A percentile compares a stretch with the other conserved stretches of the same genome.
phyloP scores from a whole-genome alignment of 2,329 filamentous ascomycete genomes.

The Akanthomyces dipterigenus region DNA sequence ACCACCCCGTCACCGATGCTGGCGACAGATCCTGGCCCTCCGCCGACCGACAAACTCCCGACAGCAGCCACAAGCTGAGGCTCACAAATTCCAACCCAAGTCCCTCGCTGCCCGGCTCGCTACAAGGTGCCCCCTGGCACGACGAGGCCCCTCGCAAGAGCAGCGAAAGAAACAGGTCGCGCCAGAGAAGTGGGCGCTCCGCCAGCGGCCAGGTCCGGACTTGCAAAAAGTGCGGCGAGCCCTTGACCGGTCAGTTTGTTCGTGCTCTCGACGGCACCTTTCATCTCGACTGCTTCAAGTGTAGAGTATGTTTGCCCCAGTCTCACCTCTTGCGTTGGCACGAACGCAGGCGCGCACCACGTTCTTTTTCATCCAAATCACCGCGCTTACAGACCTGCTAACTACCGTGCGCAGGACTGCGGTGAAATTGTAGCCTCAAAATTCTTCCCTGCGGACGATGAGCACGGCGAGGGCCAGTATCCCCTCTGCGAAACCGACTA shows the following conservation, averaged over 20 bases:
- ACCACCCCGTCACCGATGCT: constrained; percentile 22
- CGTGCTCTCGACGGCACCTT: constrained; percentile 88
- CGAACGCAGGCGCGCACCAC: neutral
- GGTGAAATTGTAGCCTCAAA: constrained; percentile 96
- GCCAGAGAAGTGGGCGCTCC: constrained; percentile 46
- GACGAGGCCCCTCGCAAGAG: constrained; percentile 44
- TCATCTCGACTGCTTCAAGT: constrained; percentile 97
- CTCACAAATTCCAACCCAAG: constrained; percentile 28
- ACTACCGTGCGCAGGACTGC: constrained; percentile 57
- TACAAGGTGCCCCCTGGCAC: constrained; percentile 21
- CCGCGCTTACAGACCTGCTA: neutral
- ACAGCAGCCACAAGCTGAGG: constrained; percentile 27
- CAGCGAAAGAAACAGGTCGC: constrained; percentile 51
- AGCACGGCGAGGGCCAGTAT: constrained; percentile 78
- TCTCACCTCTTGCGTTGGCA: neutral
- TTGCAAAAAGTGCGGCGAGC: constrained; percentile 83
- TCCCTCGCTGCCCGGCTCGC: constrained; percentile 20
- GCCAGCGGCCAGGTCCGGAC: constrained; percentile 55
- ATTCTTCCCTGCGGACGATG: constrained; percentile 94
- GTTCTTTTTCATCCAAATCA: neutral
- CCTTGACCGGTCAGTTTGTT: constrained; percentile 91
- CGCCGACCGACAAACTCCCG: constrained; percentile 29
- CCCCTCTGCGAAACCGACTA: constrained; percentile 98
- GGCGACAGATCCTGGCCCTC: constrained; percentile 32
- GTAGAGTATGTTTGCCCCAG: constrained; percentile 59